These are phyloP conservation scores for Alternaria metachromatica DNA, from an alignment of 2,329 filamentous ascomycete genomes.

Conservation along the genomic window DNA sequence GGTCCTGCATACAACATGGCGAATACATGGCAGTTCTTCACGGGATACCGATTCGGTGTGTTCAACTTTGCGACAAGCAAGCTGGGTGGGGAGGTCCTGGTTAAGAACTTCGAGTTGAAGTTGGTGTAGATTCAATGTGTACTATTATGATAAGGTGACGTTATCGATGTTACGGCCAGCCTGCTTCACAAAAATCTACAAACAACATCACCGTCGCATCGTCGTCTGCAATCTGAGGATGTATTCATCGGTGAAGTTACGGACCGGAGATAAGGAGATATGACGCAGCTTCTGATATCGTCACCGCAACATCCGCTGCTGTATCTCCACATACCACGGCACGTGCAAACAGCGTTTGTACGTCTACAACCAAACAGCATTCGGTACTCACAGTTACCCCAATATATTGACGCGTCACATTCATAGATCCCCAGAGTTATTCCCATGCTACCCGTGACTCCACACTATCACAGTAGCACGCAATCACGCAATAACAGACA, in stretches of 20 bases:
- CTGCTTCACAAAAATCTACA: background rate
- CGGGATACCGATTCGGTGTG: slow-evolving; percentile 48
- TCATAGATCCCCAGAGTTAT: background rate
- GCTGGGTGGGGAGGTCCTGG: slow-evolving; percentile 40
- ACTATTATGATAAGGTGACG: background rate
- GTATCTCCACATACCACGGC: background rate
- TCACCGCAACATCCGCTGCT: background rate
- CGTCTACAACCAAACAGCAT: background rate
- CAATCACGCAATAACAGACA: background rate
- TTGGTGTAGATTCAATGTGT: background rate
- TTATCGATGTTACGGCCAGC: background rate
- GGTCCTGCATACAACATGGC: slow-evolving; percentile 42
- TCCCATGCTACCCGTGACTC: background rate
- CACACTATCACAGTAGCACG: background rate
- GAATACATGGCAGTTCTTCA: slow-evolving; percentile 49
- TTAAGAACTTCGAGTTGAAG: slow-evolving; percentile 28
- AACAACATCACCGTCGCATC: background rate
- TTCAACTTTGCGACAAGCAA: slow-evolving; percentile 49
- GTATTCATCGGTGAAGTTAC: background rate
- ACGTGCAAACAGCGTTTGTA: background rate
- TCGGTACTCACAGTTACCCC: no score
- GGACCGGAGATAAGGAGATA: background rate
- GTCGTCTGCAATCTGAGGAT: background rate
- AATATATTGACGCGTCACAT: background rate
- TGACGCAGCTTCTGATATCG: background rate